phyloP scores from a whole-genome alignment of 164 flowering plant species.

The Dillenia turbinata region DNA sequence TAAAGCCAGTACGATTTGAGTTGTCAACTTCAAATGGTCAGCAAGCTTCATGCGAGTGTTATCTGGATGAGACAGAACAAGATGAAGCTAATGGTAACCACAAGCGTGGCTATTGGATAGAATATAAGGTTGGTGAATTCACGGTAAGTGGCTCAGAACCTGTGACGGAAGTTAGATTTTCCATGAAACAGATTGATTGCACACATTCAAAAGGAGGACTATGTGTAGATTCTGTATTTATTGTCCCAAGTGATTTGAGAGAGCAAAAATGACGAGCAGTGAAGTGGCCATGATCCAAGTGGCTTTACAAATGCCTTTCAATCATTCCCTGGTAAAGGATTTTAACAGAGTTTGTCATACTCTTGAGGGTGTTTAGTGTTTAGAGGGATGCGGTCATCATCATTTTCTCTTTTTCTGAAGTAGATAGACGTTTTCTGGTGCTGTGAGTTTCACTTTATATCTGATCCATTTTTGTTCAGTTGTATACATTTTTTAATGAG shows the following conservation, averaged over 20 bases:
- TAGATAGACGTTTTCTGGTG: no score
- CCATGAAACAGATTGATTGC: constrained; percentile 82
- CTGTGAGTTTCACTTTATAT: no score
- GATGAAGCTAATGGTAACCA: constrained; percentile 35
- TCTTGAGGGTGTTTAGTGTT: constrained; percentile 7
- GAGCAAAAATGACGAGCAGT: constrained; percentile 33
- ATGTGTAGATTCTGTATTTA: constrained; percentile 72
- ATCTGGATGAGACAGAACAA: constrained; percentile 42
- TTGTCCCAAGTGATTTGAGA: constrained; percentile 51
- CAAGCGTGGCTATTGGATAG: constrained; percentile 75
- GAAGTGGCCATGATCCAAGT: constrained; percentile 18
- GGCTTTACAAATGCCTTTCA: no score
- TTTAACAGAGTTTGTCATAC: constrained; percentile 8
- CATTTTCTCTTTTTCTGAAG: no score
- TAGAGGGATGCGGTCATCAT: no score
- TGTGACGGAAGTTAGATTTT: constrained; percentile 48
- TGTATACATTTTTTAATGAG: no score
- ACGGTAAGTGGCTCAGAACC: constrained; percentile 42
- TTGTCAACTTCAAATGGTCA: constrained; percentile 67
- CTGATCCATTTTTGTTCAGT: no score
- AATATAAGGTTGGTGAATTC: constrained; percentile 70
- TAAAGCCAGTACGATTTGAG: constrained; percentile 62
- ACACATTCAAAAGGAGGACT: constrained; percentile 84
- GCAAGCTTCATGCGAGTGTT: constrained; percentile 46
- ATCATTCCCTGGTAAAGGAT: neutral